phyloP scores from a whole-genome alignment of 2,329 filamentous ascomycete genomes.

The Exserohilum turcica region DNA sequence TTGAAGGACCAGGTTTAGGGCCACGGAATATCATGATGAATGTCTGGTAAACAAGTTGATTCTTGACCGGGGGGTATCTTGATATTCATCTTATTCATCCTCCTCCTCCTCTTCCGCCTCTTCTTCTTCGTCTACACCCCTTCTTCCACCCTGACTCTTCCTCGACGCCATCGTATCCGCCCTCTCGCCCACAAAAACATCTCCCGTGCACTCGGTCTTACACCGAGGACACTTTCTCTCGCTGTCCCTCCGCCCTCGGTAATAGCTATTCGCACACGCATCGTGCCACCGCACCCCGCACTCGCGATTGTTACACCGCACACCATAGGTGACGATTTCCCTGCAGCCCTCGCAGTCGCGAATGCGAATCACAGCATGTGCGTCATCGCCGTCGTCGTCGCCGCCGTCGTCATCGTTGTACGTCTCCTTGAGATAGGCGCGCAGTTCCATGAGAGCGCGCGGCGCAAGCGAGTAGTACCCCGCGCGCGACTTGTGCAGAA shows the following conservation, averaged over 20 bases:
- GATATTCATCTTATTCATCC: background rate
- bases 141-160: constrained; percentile 1
- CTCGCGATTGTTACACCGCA: constrained; percentile 35
- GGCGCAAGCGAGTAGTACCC: constrained; percentile 79
- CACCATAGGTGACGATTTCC: constrained; percentile 78
- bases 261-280: constrained; percentile 41
- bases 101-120: constrained; percentile 12
- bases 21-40: too few species aligned
- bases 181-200: constrained; percentile 59
- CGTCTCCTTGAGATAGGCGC: constrained; percentile 80
- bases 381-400: constrained; percentile 58
- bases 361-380: constrained; percentile 66
- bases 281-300: constrained; percentile 44
- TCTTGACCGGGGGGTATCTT: constrained; percentile 4
- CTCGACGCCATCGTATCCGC: constrained; percentile 24
- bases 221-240: constrained; percentile 41
- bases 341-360: constrained; percentile 88
- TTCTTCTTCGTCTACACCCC: constrained; percentile 4
- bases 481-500: constrained; percentile 75
- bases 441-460: constrained; percentile 81
- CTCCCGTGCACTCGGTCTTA: constrained; percentile 35
- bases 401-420: constrained; percentile 74
- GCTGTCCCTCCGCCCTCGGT: constrained; percentile 20
- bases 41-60: too few species aligned
- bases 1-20: too few species aligned